phyloP scores from a whole-genome alignment of 2,329 filamentous ascomycete species.

The Triangularia setosa region DNA sequence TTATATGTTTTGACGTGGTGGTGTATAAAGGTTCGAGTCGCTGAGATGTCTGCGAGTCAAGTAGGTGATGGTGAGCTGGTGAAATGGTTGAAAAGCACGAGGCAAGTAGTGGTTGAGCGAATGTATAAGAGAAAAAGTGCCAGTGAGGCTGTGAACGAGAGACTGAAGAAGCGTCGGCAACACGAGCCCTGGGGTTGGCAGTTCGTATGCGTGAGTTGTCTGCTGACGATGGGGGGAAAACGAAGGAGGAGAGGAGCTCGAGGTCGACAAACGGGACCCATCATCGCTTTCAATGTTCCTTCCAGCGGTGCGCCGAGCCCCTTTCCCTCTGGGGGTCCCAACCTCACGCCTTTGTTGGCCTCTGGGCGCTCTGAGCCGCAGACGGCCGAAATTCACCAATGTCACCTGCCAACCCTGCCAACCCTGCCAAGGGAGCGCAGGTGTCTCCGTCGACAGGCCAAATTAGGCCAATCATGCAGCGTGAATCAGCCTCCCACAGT shows the following conservation, averaged over 20 bases:
- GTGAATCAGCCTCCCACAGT: background rate
- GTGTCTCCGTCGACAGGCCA: conserved; percentile 9
- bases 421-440: conserved; percentile 17
- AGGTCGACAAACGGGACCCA: conserved; percentile 11
- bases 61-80: background rate
- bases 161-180: conserved; percentile 19
- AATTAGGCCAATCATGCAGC: conserved; percentile 2
- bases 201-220: background rate
- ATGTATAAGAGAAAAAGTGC: conserved; percentile 8
- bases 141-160: conserved; percentile 16
- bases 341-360: conserved; percentile 3
- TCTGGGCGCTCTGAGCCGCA: conserved; percentile 1
- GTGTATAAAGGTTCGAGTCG: no score
- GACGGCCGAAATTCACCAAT: conserved; percentile 11
- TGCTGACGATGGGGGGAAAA: background rate
- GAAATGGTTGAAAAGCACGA: background rate
- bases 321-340: background rate
- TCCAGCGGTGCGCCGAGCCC: conserved; percentile 8
- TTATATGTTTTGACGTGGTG: background rate
- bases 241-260: background rate
- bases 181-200: conserved; percentile 14
- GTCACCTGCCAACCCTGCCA: conserved; percentile 21
- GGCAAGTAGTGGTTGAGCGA: conserved; percentile 1
- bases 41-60: background rate
- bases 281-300: conserved; percentile 16